A percentile compares a stretch with the other conserved stretches of the same genome.
These are phyloP conservation scores for Aphanomyces invadans DNA, from an alignment of 352 stramenopile species.

Conservation along the genomic window DNA sequence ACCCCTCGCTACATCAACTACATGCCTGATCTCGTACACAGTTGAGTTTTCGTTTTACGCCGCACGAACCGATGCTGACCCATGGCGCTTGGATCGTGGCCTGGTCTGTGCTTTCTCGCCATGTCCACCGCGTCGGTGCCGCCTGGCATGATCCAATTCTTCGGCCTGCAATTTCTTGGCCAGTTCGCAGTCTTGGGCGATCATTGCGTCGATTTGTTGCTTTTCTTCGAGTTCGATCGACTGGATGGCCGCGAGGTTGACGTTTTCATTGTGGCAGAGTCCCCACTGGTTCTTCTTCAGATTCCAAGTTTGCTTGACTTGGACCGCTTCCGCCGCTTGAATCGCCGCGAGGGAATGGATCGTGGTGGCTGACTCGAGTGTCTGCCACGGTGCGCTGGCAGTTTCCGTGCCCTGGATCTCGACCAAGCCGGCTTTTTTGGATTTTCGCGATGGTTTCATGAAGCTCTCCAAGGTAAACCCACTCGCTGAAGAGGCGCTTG, in stretches of 20 bases:
- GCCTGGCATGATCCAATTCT: not conserved
- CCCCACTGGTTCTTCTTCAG: conserved; percentile 19
- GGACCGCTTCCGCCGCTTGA: conserved; percentile 13
- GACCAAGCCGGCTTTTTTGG: not conserved
- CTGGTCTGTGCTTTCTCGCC: not conserved
- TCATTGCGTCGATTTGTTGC: not conserved
- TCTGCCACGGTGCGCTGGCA: not conserved
- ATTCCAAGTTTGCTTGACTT: conserved; percentile 21
- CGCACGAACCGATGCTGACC: not conserved
- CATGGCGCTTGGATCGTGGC: not conserved
- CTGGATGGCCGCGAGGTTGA: conserved; percentile 22
- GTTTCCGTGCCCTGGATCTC: not conserved
- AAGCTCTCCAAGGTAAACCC: conserved; percentile 12
- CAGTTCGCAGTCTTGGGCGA: not conserved
- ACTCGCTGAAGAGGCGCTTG: not conserved
- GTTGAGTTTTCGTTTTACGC: not conserved
- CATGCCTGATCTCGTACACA: too few species aligned
- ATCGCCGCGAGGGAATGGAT: conserved; percentile 14
- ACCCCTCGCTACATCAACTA: not conserved
- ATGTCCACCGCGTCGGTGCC: not conserved
- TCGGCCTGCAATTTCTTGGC: conserved; percentile 9
- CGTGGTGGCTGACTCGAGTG: not conserved
- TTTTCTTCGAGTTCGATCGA: conserved; percentile 14
- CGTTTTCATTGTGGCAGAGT: conserved; percentile 18
- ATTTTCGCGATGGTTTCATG: conserved; percentile 9